A percentile compares a stretch with the other conserved stretches of the same genome.
Conservation (phyloP, 495 filamentous ascomycete species). For the Amphirosellinia nigrospora region DNA sequence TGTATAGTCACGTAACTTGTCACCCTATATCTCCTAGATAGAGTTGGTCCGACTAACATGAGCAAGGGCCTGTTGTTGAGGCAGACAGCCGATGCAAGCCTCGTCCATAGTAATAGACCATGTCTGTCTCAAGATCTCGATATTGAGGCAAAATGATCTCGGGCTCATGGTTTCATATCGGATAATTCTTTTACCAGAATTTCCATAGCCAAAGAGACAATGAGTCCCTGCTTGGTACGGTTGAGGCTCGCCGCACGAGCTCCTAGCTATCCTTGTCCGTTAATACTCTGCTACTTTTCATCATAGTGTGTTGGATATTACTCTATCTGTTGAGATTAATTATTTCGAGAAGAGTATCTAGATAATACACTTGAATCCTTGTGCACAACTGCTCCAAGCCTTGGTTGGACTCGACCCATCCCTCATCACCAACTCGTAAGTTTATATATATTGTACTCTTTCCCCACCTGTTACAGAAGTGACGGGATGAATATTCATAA, state of each 20-base stretch:
- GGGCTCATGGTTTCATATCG: conserved; percentile 27
- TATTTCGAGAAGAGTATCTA: neutral
- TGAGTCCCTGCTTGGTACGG: conserved; percentile 10
- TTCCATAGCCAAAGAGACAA: conserved; percentile 16
- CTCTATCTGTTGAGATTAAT: conserved; percentile 17
- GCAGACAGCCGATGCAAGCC: conserved; percentile 12
- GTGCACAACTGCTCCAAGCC: neutral
- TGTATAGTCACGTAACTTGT: conserved; percentile 18
- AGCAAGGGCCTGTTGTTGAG: conserved; percentile 16
- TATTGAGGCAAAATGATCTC: conserved; percentile 25
- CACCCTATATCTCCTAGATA: conserved; percentile 7
- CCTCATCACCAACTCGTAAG: conserved; percentile 4
- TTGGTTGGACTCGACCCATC: conserved; percentile 6
- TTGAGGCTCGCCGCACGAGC: conserved; percentile 16
- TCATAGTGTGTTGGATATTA: conserved; percentile 6
- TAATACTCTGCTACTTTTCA: neutral
- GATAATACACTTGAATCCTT: neutral
- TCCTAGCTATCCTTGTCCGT: conserved; percentile 2
- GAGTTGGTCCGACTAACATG: conserved; percentile 11
- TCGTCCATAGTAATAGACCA: conserved; percentile 12
- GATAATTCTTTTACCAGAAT: conserved; percentile 26
- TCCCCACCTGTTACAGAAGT: neutral
- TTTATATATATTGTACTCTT: neutral
- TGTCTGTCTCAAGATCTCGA: conserved; percentile 17
- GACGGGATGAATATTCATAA: neutral